Conservation (phyloP, 352 stramenopile genomes). For the Phytophthora multivora region DNA sequence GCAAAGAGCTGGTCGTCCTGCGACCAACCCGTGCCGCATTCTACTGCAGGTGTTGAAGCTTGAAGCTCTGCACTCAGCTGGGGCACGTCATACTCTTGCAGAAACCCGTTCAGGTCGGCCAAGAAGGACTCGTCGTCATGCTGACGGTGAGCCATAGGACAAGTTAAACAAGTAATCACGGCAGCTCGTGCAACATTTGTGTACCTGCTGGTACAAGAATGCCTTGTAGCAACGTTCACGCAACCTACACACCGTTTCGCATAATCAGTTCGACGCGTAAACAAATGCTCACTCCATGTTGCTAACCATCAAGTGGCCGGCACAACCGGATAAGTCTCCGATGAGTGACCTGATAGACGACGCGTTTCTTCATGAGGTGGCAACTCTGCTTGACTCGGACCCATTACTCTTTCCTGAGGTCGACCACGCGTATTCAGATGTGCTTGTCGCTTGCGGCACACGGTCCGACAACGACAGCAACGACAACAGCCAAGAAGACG, state of each 20-base stretch:
- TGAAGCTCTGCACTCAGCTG: not conserved
- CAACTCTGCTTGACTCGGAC: not conserved
- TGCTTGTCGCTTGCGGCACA: not conserved
- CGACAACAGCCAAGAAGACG: not conserved
- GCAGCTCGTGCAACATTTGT: too few species aligned
- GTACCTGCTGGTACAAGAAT: too few species aligned
- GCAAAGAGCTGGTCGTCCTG: conserved; percentile 17
- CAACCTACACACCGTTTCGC: not conserved
- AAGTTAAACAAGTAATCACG: too few species aligned
- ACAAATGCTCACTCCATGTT: not conserved
- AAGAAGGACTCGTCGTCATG: conserved; percentile 13
- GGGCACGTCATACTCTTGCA: not conserved
- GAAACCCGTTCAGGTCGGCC: conserved; percentile 4
- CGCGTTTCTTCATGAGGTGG: not conserved
- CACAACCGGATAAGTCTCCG: not conserved
- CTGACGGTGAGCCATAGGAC: too few species aligned
- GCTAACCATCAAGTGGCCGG: not conserved
- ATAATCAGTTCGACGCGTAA: not conserved
- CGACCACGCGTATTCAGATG: not conserved
- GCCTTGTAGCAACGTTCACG: too few species aligned
- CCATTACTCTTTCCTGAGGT: not conserved
- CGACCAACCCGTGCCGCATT: not conserved
- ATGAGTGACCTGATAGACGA: not conserved
- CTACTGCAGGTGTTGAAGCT: not conserved
- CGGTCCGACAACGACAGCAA: not conserved